These are phyloP conservation scores for Schizosaccharomyces versatilis DNA, from an alignment of 1,139 yeast species.

Conservation along the genomic window DNA sequence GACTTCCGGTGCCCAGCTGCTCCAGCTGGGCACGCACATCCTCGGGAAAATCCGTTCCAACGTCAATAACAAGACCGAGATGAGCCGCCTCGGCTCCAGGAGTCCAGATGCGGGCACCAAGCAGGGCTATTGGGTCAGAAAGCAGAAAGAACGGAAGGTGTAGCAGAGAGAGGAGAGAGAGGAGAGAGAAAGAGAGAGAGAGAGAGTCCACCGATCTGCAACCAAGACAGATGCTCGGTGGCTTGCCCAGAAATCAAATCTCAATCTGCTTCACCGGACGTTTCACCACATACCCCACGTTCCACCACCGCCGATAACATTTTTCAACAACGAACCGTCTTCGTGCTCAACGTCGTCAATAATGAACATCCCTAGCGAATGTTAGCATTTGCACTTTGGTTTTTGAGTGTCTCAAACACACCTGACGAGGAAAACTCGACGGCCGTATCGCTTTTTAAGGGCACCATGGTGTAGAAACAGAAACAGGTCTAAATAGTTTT, in stretches of 20 bases:
- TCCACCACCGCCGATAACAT: constrained; percentile 80
- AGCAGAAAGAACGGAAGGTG: constrained; percentile 14
- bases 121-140: constrained; percentile 18
- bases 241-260: too few species aligned
- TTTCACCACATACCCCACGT: constrained; percentile 34
- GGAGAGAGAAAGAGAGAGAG: too few species aligned
- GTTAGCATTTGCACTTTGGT: not conserved
- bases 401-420: not conserved
- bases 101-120: not conserved
- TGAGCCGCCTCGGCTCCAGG: constrained; percentile 16
- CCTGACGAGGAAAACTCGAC: not conserved
- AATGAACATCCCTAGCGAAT: constrained; percentile 61
- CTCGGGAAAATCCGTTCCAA: constrained; percentile 55
- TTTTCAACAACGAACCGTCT: constrained; percentile 24
- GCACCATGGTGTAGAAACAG: too few species aligned
- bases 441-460: too few species aligned
- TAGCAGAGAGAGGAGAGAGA: too few species aligned
- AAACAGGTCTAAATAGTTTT: too few species aligned
- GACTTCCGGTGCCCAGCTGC: constrained; percentile 40
- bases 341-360: constrained; percentile 65
- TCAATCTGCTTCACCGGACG: too few species aligned
- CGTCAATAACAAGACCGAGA: constrained; percentile 53
- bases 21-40: constrained; percentile 26
- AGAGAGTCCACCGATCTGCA: too few species aligned
- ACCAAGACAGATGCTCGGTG: too few species aligned